A percentile compares a stretch with the other conserved stretches of the same genome.
Conservation (phyloP, 208 protist species). For the Leishmania guyanensis region DNA sequence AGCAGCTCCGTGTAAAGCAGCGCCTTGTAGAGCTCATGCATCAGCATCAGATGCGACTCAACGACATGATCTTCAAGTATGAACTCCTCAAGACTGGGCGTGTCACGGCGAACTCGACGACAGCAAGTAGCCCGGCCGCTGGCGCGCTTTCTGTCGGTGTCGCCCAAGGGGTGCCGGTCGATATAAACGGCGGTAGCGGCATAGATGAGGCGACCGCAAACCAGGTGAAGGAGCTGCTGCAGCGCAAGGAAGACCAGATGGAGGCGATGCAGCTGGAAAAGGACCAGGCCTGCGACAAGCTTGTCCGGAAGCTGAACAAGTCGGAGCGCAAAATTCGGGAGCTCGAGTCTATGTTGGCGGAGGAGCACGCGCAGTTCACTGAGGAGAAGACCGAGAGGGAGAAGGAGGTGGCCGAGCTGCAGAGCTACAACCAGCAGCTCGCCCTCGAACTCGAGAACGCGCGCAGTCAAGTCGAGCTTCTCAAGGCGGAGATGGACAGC, state of each 20-base stretch:
- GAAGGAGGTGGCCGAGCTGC: conserved; percentile 68
- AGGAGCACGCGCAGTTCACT: conserved; percentile 76
- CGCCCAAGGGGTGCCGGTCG: neutral
- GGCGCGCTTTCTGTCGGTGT: neutral
- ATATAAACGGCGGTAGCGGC: conserved; percentile 11
- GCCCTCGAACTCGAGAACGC: conserved; percentile 83
- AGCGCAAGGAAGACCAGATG: conserved; percentile 87
- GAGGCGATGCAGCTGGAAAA: conserved; percentile 74
- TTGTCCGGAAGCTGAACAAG: conserved; percentile 93
- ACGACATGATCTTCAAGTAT: conserved; percentile 88
- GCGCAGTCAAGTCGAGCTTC: conserved; percentile 51
- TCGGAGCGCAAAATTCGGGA: conserved; percentile 77
- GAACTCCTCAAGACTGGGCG: conserved; percentile 87
- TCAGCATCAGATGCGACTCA: conserved; percentile 81
- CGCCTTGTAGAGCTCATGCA: conserved; percentile 83
- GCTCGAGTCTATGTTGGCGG: conserved; percentile 69
- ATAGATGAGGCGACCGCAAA: conserved; percentile 67
- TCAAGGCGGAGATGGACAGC: conserved; percentile 62
- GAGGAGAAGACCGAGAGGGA: conserved; percentile 78
- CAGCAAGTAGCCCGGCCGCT: neutral
- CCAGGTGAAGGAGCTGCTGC: conserved; percentile 77
- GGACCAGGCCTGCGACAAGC: conserved; percentile 85
- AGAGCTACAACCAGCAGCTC: conserved; percentile 82
- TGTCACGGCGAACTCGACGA: conserved; percentile 49
- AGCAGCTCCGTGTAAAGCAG: conserved; percentile 89